Base-by-base conservation (phyloP, 345 rosid species). In the Trapa bicornis region DNA sequence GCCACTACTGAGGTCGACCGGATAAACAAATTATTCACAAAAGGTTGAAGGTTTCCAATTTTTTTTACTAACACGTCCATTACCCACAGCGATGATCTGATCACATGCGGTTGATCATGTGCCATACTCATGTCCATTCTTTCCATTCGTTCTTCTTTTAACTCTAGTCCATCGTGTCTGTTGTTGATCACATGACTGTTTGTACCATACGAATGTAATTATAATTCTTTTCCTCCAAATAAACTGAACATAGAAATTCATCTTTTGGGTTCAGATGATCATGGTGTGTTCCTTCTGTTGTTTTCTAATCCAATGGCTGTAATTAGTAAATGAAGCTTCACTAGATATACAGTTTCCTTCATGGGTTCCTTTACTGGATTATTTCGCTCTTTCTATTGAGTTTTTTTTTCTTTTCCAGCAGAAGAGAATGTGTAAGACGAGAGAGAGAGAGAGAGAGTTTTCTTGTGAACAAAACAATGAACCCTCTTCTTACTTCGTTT, bases 1-100 rank as follows among this genome's bases (percentile, higher is more conserved):
- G 83, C 64, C 83, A 80, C 71, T 74, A 80, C 81, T 80, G 68
- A 77, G 41, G 47, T 22, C 29, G 29, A 58, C 43, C 32, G 41
- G 4, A 43, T 39, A 11, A 41, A 42, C 11, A 48, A 48, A 64
- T 22, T 22, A 11, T 11, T 48, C 15, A 42, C 53, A 65, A 11
- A 32, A 17, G 53, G 54, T 50, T 16, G 17, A 52, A 48, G 29
- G n/a, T 41, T 16, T 68, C 29, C 29, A 70, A 32, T 67, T 57
- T 15, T 60, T 36, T 52, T 56, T 63, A 52, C 65, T 48, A 62
- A 64, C 29, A 22, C 29, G 29, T 22, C 29, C 29, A 22, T 22
- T 22, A 22, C 29, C 29, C 29, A 22, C 29, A 22, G 29, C 29
- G 29, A 22, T 22, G 29, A 22, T 22, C 29, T 22, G 29, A 22